phyloP scores from a whole-genome alignment of 495 filamentous ascomycete genomes.

The Letharia columbiana region DNA sequence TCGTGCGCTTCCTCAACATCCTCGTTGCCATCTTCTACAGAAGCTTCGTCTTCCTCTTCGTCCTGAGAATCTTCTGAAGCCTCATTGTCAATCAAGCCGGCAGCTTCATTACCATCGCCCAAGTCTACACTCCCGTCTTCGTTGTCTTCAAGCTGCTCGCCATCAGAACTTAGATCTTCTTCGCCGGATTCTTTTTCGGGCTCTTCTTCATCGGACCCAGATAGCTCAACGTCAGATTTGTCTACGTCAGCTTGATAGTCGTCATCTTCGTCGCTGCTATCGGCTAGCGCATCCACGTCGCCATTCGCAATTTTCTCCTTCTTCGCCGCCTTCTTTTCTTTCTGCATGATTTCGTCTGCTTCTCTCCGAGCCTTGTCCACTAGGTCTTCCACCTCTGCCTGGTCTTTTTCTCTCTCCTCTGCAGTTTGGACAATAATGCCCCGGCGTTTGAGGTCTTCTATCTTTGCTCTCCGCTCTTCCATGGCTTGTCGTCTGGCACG shows the following conservation, averaged over 20 bases:
- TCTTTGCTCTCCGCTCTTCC: slow-evolving; percentile 64
- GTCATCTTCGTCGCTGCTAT: slow-evolving; percentile 52
- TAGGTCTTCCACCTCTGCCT: slow-evolving; percentile 75
- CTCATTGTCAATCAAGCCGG: slow-evolving; percentile 29
- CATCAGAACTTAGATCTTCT: slow-evolving; percentile 29
- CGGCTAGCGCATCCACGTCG: slow-evolving; percentile 37
- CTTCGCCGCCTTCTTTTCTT: slow-evolving; percentile 64
- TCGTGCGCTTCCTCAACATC: slow-evolving; percentile 34
- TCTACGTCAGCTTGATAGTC: slow-evolving; percentile 51
- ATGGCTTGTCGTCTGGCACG: slow-evolving; percentile 73
- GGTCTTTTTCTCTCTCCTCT: slow-evolving; percentile 74
- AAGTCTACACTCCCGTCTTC: slow-evolving; percentile 38
- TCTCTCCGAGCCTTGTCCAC: slow-evolving; percentile 76
- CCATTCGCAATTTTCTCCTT: slow-evolving; percentile 46
- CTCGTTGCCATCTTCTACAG: slow-evolving; percentile 32
- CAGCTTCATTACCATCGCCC: slow-evolving; percentile 33
- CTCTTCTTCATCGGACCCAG: slow-evolving; percentile 43
- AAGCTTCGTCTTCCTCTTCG: slow-evolving; percentile 34
- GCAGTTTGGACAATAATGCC: slow-evolving; percentile 77
- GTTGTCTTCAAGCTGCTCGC: slow-evolving; percentile 36
- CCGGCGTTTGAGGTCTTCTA: slow-evolving; percentile 65
- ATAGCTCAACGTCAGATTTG: slow-evolving; percentile 46
- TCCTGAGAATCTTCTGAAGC: slow-evolving; percentile 34
- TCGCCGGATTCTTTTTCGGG: slow-evolving; percentile 23
- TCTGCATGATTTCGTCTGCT: slow-evolving; percentile 65